Evolutionary conservation across 345 rosid genomes (phyloP).

Genomic region (Arabis alpina): DNA sequence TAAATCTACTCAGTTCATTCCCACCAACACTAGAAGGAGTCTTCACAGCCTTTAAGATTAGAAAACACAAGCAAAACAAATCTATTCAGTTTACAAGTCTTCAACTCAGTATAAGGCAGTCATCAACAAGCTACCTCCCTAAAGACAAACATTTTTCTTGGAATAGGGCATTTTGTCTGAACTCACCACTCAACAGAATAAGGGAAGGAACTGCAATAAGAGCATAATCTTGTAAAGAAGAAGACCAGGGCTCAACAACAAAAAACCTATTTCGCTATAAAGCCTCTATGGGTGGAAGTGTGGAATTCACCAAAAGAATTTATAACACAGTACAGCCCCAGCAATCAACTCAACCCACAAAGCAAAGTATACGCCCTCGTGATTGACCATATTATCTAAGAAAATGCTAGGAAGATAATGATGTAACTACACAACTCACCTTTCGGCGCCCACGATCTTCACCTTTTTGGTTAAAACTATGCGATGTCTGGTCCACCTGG

Average conservation of each 20-base stretch:
- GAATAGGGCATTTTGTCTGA: slow-evolving; percentile 7
- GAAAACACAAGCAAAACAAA: slow-evolving; percentile 31
- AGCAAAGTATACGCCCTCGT: slow-evolving; percentile 9
- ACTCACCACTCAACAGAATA: slow-evolving; percentile 7
- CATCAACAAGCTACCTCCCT: background rate
- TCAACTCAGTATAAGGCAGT: slow-evolving; percentile 16
- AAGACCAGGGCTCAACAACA: slow-evolving; percentile 14
- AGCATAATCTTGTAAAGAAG: slow-evolving; percentile 3
- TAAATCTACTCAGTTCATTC: slow-evolving; percentile 84
- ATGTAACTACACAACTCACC: slow-evolving; percentile 53
- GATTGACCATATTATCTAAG: slow-evolving; percentile 27
- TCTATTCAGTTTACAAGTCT: slow-evolving; percentile 27
- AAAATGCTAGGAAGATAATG: slow-evolving; percentile 17
- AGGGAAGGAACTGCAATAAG: slow-evolving; percentile 9
- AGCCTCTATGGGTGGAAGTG: slow-evolving; percentile 20
- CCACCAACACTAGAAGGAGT: slow-evolving; percentile 54
- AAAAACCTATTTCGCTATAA: background rate
- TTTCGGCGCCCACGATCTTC: slow-evolving; percentile 62
- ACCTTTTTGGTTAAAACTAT: slow-evolving; percentile 57
- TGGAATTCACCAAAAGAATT: slow-evolving; percentile 10
- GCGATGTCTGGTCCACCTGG: slow-evolving; percentile 54
- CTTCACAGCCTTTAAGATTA: slow-evolving; percentile 62
- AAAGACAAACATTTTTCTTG: slow-evolving; percentile 4
- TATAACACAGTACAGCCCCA: background rate
- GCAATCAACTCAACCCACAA: slow-evolving; percentile 1